phyloP scores from a whole-genome alignment of 108 stramenopile genomes.

The Nitzschia sp. region DNA sequence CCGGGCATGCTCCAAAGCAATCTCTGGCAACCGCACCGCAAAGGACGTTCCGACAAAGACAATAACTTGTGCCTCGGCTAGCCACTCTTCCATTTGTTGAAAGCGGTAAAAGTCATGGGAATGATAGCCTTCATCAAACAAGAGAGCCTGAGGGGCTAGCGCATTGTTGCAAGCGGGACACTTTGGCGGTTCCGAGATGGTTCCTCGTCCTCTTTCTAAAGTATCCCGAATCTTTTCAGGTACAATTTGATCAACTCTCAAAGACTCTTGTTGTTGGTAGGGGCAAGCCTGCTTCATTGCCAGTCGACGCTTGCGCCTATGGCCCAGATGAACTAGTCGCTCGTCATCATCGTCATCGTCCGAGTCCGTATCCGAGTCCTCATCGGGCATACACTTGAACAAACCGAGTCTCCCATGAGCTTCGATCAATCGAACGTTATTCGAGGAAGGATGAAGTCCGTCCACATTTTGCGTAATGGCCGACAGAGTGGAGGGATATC shows the following conservation, averaged over 20 bases:
- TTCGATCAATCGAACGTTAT: slow-evolving; percentile 49
- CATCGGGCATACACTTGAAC: slow-evolving; percentile 75
- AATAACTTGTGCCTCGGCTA: slow-evolving; percentile 49
- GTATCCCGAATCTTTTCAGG: slow-evolving; percentile 19
- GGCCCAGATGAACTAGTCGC: slow-evolving; percentile 61
- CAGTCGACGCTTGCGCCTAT: slow-evolving; percentile 48
- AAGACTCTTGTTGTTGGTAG: slow-evolving; percentile 42
- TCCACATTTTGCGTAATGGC: slow-evolving; percentile 73
- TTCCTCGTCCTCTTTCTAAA: slow-evolving; percentile 18
- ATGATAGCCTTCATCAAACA: slow-evolving; percentile 83
- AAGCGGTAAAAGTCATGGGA: slow-evolving; percentile 75
- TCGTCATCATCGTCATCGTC: slow-evolving; percentile 65
- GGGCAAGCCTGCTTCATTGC: slow-evolving; percentile 19
- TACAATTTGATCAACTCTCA: slow-evolving; percentile 35
- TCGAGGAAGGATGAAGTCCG: slow-evolving; percentile 30
- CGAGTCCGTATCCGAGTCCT: slow-evolving; percentile 65
- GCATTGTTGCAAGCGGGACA: slow-evolving; percentile 58
- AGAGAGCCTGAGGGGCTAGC: slow-evolving; percentile 60
- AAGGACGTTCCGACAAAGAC: slow-evolving; percentile 74
- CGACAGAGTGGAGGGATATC: slow-evolving; percentile 33
- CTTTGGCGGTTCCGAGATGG: slow-evolving; percentile 39
- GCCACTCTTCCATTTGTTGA: slow-evolving; percentile 60
- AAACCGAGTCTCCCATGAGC: slow-evolving; percentile 68
- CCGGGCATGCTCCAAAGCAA: slow-evolving; percentile 66
- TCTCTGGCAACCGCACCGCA: slow-evolving; percentile 55